Percentiles rank a stretch among this genome's conserved stretches.
These are phyloP conservation scores for Colletotrichum abscissum DNA, from an alignment of 2,329 filamentous ascomycete species.

Conservation along the genomic window DNA sequence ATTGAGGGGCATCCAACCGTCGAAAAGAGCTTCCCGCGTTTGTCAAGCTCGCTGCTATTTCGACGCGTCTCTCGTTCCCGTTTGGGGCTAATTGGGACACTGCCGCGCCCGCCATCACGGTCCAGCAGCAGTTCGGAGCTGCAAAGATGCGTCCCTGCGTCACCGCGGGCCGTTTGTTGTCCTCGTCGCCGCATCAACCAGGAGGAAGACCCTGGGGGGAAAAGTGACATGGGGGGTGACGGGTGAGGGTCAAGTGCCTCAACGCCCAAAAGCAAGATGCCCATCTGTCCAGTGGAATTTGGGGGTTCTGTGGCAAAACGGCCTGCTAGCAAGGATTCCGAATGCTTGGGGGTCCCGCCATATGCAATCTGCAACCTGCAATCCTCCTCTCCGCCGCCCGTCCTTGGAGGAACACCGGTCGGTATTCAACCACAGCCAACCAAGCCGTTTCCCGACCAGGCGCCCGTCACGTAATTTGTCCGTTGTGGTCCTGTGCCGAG, in stretches of 20 bases:
- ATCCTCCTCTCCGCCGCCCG: neutral
- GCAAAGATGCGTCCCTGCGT: constrained; percentile 9
- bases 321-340: constrained; percentile 22
- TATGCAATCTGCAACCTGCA: constrained; percentile 6
- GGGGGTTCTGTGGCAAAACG: constrained; percentile 14
- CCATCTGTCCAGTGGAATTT: constrained; percentile 22
- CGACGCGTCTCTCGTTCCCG: constrained; percentile 22
- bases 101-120: neutral
- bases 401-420: constrained; percentile 2
- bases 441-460: constrained; percentile 25
- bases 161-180: constrained; percentile 25
- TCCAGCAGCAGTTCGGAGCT: constrained; percentile 1
- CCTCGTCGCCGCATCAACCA: constrained; percentile 32
- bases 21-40: constrained; percentile 13
- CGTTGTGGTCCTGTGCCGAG: constrained; percentile 1
- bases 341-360: constrained; percentile 17
- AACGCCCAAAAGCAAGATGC: constrained; percentile 24
- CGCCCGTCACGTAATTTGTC: constrained; percentile 21
- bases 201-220: constrained; percentile 21
- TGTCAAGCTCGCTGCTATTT: neutral
- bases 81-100: constrained; percentile 15
- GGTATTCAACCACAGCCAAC: constrained; percentile 15
- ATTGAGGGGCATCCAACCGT: neutral
- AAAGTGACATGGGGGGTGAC: constrained; percentile 13
- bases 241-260: constrained; percentile 22